A percentile compares a stretch with the other conserved stretches of the same genome.
These are phyloP conservation scores for Bifiguratus adelaidae DNA, from an alignment of 192 early-diverging fungal genomes.

Conservation along the genomic window DNA sequence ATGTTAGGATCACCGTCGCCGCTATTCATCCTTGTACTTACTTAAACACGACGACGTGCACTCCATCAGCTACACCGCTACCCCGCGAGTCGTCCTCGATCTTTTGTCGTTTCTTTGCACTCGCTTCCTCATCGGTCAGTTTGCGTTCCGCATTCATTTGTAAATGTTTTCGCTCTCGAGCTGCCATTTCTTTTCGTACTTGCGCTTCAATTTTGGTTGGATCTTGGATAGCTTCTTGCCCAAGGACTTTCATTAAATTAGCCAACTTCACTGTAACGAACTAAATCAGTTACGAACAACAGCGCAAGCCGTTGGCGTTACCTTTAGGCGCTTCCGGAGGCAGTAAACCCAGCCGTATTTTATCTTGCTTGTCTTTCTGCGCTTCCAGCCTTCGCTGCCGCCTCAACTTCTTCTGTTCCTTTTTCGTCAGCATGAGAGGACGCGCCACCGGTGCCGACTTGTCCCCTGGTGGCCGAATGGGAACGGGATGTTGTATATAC, in stretches of 20 bases:
- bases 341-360: slow-evolving; percentile 84
- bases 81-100: slow-evolving; percentile 55
- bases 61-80: no score
- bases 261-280: slow-evolving; percentile 56
- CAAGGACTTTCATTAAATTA: slow-evolving; percentile 93
- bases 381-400: slow-evolving; percentile 75
- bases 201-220: slow-evolving; percentile 90
- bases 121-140: slow-evolving; percentile 78
- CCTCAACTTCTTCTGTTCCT: slow-evolving; percentile 88
- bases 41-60: slow-evolving; percentile 81
- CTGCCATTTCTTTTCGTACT: slow-evolving; percentile 80
- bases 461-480: slow-evolving; percentile 68
- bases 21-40: slow-evolving; percentile 19
- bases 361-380: slow-evolving; percentile 90
- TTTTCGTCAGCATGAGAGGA: slow-evolving; percentile 73
- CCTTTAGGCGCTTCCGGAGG: slow-evolving; percentile 84
- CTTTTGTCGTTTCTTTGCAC: slow-evolving; percentile 69
- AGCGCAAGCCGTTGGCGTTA: background rate
- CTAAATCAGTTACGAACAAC: background rate
- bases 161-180: slow-evolving; percentile 69
- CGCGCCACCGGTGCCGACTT: slow-evolving; percentile 35
- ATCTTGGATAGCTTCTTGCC: slow-evolving; percentile 89
- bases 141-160: slow-evolving; percentile 74
- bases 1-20: background rate
- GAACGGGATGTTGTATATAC: slow-evolving; percentile 81